Evolutionary conservation across 352 stramenopile genomes (phyloP).

Genomic region (Phytophthora pluvialis): DNA sequence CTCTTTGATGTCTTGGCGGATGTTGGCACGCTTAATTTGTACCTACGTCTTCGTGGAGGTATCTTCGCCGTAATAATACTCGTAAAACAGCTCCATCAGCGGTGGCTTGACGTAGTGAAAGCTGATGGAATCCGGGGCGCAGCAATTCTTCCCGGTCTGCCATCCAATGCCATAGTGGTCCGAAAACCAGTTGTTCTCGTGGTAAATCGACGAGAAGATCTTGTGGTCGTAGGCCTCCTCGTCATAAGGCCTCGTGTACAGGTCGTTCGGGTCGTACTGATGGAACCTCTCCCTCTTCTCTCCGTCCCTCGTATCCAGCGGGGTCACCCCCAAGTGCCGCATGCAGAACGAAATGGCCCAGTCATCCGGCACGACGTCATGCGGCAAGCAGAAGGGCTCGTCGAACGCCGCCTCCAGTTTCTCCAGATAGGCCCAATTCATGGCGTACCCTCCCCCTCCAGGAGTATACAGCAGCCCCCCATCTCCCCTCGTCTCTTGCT

Average conservation of each 20-base stretch:
- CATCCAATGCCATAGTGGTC: conserved; percentile 83
- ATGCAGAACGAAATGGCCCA: conserved; percentile 91
- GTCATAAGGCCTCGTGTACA: conserved; percentile 76
- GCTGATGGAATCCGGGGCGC: conserved; percentile 75
- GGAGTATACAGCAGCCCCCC: conserved; percentile 86
- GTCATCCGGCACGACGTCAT: conserved; percentile 79
- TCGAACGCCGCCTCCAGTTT: conserved; percentile 74
- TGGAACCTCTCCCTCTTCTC: conserved; percentile 82
- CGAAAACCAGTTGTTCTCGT: conserved; percentile 91
- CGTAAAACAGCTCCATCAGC: conserved; percentile 86
- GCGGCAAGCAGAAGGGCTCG: conserved; percentile 73
- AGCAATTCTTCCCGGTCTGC: conserved; percentile 81
- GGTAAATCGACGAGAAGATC: conserved; percentile 78
- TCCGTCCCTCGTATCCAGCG: conserved; percentile 74
- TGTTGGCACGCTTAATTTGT: too few species aligned
- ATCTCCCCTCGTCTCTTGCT: conserved; percentile 48
- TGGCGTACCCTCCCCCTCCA: conserved; percentile 79
- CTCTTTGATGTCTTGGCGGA: too few species aligned
- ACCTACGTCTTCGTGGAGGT: too few species aligned
- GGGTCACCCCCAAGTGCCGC: conserved; percentile 68
- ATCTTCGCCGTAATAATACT: conserved; percentile 72
- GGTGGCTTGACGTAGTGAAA: conserved; percentile 90
- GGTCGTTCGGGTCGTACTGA: conserved; percentile 78
- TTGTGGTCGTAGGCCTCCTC: conserved; percentile 74
- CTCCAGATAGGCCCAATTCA: conserved; percentile 86